Conservation (phyloP, 2,329 filamentous ascomycete species). For the Aspergillus oerlinghausenensis region DNA sequence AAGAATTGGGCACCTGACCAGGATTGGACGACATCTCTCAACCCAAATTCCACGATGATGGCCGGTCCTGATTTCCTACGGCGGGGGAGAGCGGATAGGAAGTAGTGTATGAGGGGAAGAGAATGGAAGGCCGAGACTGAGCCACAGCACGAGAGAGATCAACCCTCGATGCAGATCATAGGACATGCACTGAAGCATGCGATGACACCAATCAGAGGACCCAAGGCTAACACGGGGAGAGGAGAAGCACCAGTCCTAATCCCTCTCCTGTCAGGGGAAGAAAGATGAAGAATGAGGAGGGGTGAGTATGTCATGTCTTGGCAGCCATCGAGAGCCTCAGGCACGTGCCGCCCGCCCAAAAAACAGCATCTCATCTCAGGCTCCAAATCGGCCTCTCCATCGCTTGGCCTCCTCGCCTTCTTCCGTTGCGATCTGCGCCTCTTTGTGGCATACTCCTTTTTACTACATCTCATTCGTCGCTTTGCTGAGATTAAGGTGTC, state of each 20-base stretch:
- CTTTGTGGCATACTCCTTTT: background rate
- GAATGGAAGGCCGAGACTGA: slow-evolving; percentile 18
- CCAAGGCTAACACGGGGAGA: slow-evolving; percentile 13
- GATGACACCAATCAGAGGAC: slow-evolving; percentile 6
- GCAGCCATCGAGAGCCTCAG: slow-evolving; percentile 19
- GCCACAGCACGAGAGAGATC: slow-evolving; percentile 8
- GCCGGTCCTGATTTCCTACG: background rate
- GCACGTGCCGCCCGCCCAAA: slow-evolving; percentile 22
- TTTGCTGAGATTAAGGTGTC: slow-evolving; percentile 4
- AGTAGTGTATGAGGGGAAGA: slow-evolving; percentile 6
- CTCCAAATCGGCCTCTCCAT: slow-evolving; percentile 19
- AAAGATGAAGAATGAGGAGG: slow-evolving; percentile 11
- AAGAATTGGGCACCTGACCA: slow-evolving; percentile 31
- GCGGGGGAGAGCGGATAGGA: slow-evolving; percentile 6
- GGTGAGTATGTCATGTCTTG: slow-evolving; percentile 23
- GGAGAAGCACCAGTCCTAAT: slow-evolving; percentile 17
- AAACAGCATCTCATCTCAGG: slow-evolving; percentile 27
- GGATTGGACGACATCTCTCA: slow-evolving; percentile 40
- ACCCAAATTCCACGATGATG: background rate
- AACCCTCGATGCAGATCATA: background rate
- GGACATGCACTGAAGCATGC: background rate
- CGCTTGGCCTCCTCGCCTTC: slow-evolving; percentile 8
- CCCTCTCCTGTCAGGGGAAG: slow-evolving; percentile 13
- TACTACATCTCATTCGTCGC: slow-evolving; percentile 12
- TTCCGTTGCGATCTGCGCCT: background rate